Evolutionary conservation across 371 early-diverging fungal species (phyloP), one percentile per base, ranked within the genome.

Genomic region (Encephalitozoon intestinalis): DNA sequence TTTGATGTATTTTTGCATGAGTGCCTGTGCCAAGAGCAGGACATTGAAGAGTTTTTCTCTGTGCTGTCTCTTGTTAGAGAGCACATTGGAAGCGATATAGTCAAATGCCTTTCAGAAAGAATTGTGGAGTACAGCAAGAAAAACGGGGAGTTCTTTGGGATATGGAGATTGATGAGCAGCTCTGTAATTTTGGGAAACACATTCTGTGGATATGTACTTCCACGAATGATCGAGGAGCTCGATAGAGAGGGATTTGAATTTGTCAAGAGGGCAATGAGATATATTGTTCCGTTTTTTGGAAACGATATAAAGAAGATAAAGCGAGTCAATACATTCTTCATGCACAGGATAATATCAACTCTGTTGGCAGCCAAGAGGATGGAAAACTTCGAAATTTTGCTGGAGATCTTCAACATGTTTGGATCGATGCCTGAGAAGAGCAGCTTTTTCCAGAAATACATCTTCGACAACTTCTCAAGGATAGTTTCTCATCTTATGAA

Each of bases 391-490:
- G 58, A 58, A n/a, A 23, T 73, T 18, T 23, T 73, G n/a, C 31
- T 73, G 2, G 44, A 64, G 25, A 21, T 53, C 15, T 64, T 73
- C 21, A 39, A 63, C 11, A 50, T n/a, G 9, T 65, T 63, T 30
- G 51, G 65, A 46, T 37, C 23, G 37, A 64, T 58, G 23, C 31
- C 44, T 12, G 73, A 73, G 31, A 64, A 63, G 26, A 37, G 37
- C 9, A 46, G 40, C 15, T 51, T 31, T 39, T 50, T 73, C 21
- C 73, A 73, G 44, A 63, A 64, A 25, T 58, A 73, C 30, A 64
- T 73, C 40, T 73, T 58, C 37, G 65, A 73, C 37, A 73, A 73
- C 15, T 64, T 73, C 50, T 6, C 28, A 18, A 21, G 40, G 2
- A 50, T 54, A 21, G 64, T 64, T 11, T 31, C 30, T 0, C 46